These are phyloP conservation scores for Aegilops tauschii DNA, from an alignment of 176 grass and related monocot species.

Conservation along the genomic window DNA sequence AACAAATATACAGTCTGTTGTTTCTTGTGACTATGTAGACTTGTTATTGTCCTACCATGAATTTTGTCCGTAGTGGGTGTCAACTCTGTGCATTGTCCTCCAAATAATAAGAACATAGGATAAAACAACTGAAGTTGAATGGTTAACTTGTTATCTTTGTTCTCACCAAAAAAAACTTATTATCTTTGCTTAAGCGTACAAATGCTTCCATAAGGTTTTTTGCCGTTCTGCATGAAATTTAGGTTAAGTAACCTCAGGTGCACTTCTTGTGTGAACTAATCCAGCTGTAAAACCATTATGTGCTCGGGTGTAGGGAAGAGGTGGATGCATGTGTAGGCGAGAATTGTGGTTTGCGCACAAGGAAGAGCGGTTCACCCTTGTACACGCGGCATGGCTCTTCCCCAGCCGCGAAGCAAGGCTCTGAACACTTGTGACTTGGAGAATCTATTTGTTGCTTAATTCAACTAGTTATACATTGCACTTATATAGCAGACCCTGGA, in stretches of 20 bases:
- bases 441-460: neutral
- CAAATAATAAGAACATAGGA: slow-evolving; percentile 1
- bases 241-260: slow-evolving; percentile 5
- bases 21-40: neutral
- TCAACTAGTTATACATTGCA: neutral
- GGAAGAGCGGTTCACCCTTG: neutral
- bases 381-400: neutral
- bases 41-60: neutral
- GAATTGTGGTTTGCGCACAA: neutral
- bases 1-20: neutral
- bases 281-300: neutral
- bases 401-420: neutral
- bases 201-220: slow-evolving; percentile 4
- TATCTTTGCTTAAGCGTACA: neutral
- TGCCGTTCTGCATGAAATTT: neutral
- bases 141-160: slow-evolving; percentile 5
- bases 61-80: neutral
- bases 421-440: neutral
- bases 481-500: neutral
- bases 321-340: neutral
- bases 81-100: slow-evolving; percentile 1
- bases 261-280: slow-evolving; percentile 26
- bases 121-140: neutral
- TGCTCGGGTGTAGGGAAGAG: neutral
- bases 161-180: neutral